These are phyloP conservation scores for Nicotiana sylvestris DNA, from an alignment of 257 asterid species.

Conservation along the genomic window DNA sequence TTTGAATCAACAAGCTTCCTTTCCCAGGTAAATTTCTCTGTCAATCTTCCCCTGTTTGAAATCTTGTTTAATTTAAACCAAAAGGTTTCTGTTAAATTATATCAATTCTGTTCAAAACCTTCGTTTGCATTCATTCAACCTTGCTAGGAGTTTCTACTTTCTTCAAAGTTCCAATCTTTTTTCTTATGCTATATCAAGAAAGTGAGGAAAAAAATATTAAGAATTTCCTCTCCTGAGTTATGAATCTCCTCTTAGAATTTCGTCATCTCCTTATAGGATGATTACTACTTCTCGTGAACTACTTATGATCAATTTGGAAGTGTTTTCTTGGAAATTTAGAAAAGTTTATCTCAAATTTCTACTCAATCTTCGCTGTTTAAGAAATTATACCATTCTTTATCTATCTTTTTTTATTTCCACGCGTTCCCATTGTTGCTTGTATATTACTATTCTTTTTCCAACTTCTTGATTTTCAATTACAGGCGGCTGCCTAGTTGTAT, in stretches of 20 bases:
- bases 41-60: background rate
- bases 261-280: background rate
- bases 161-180: background rate
- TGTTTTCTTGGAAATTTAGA: background rate
- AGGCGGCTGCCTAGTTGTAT: background rate
- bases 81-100: background rate
- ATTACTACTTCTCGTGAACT: background rate
- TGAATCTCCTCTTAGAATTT: background rate
- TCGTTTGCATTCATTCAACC: background rate
- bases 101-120: background rate
- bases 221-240: background rate
- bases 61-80: no score
- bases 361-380: background rate
- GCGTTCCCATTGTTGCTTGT: background rate
- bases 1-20: background rate
- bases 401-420: background rate
- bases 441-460: background rate
- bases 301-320: background rate
- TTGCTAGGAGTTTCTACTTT: background rate
- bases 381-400: background rate
- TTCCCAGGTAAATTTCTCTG: background rate
- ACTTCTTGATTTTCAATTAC: background rate
- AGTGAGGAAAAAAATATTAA: background rate
- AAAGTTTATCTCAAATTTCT: background rate
- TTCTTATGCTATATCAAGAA: background rate